phyloP scores from a whole-genome alignment of 768 basidiomycete genomes.

The Melanogaster broomeanus region DNA sequence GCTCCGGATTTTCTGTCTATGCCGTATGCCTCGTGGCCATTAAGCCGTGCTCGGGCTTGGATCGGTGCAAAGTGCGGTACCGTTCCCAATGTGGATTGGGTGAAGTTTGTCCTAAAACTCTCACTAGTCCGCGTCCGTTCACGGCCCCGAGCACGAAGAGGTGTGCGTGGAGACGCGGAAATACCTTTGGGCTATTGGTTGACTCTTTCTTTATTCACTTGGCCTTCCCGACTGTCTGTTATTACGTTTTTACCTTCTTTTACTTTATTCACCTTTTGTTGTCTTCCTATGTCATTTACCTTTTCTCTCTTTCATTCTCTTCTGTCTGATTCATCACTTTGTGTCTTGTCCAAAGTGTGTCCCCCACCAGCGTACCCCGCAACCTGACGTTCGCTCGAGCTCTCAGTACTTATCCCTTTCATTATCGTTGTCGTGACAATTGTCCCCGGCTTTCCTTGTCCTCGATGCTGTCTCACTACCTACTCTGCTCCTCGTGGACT shows the following conservation, averaged over 20 bases:
- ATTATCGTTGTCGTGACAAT: constrained; percentile 30
- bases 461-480: constrained; percentile 22
- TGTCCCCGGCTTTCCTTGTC: constrained; percentile 17
- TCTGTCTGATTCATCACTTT: constrained; percentile 33
- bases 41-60: constrained; percentile 11
- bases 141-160: constrained; percentile 2
- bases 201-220: constrained; percentile 54
- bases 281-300: constrained; percentile 22
- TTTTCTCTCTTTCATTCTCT: constrained; percentile 36
- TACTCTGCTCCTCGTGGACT: constrained; percentile 18
- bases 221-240: constrained; percentile 33
- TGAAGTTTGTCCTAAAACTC: not conserved
- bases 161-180: constrained; percentile 19
- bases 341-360: constrained; percentile 22
- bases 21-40: not conserved
- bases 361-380: constrained; percentile 24
- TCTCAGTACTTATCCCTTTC: constrained; percentile 30
- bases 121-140: not conserved
- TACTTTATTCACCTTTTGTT: constrained; percentile 35
- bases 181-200: constrained; percentile 63
- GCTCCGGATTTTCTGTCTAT: constrained; percentile 40
- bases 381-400: constrained; percentile 32
- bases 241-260: constrained; percentile 23
- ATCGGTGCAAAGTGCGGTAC: not conserved
- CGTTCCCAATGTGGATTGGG: constrained; percentile 11